Percentiles rank a stretch among this genome's conserved stretches.
phyloP scores from a whole-genome alignment of 116 monocot genomes.

The Trichopus zeylanicus region DNA sequence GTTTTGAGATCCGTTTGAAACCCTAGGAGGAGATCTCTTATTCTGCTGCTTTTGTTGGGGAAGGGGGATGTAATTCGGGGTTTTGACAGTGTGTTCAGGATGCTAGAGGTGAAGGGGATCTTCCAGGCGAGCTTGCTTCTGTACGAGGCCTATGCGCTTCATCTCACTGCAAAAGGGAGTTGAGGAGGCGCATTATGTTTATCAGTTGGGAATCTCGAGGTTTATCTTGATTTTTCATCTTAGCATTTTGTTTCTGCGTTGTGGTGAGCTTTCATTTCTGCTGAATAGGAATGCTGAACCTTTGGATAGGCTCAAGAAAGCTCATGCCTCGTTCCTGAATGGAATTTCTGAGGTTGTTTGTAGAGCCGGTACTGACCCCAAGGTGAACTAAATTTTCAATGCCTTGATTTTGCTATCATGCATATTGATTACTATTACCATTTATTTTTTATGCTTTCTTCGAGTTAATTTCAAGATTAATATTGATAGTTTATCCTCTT shows the following conservation, averaged over 20 bases:
- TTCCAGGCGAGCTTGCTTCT: constrained; percentile 44
- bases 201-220: constrained; percentile 66
- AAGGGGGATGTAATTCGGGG: constrained; percentile 71
- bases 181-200: constrained; percentile 43
- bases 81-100: constrained; percentile 41
- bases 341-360: constrained; percentile 15
- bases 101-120: constrained; percentile 57
- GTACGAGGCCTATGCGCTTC: constrained; percentile 62
- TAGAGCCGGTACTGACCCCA: constrained; percentile 7
- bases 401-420: too few relatives aligned
- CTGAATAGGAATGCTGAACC: constrained; percentile 65
- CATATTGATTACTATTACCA: too few relatives aligned
- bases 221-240: constrained; percentile 8
- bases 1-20: not conserved
- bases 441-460: too few relatives aligned
- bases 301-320: constrained; percentile 50
- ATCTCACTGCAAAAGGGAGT: constrained; percentile 40
- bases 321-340: constrained; percentile 41
- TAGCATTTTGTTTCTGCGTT: not conserved
- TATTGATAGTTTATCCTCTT: too few relatives aligned
- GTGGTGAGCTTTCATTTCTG: constrained; percentile 10
- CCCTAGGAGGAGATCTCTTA: not conserved
- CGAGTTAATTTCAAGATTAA: too few relatives aligned
- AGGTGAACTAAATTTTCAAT: not conserved
- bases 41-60: constrained; percentile 2